Evolutionary conservation across 768 basidiomycete species (phyloP), one percentile per base, ranked within the genome.

Genomic region (Rubroboletus satanas): DNA sequence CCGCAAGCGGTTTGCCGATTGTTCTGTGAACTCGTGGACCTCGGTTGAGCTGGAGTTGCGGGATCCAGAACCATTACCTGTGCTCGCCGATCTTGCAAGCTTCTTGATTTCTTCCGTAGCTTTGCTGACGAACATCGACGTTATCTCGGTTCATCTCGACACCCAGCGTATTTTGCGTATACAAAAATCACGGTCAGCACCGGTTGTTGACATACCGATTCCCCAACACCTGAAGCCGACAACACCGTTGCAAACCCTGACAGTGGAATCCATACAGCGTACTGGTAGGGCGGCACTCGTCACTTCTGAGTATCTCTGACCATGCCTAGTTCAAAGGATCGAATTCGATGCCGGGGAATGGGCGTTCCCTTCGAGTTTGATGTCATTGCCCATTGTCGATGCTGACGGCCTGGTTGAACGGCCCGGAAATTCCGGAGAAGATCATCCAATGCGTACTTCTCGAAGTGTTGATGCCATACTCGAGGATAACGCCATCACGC

Each of bases 81-180:
- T 29, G 11, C 42, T 60, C 15, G 11, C n/a, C 5, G 45, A 61
- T 48, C 57, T 55, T 17, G 17, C 58, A 14, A 60, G 35, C n/a
- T 59, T 60, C 38, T 28, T 59, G 9, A 29, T 59, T 18, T 59
- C 58, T 32, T 59, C 58, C 5, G 14, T 59, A 9, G 37, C 57
- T 14, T 43, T 59, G 7, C 38, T 59, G 23, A 7, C 33, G 12
- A 49, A 46, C 44, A 46, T 59, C 18, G 4, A n/a, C 10, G 42
- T 38, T 5, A 38, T 54, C 33, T 54, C 43, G 8, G 10, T 59
- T 33, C 14, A 59, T 38, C 46, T 59, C 10, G 45, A 59, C 1
- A 2, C 1, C 12, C 9, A n/a, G 1, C 41, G 39, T 9, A 35
- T 59, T 29, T 11, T 59, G 35, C 39, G 3, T 9, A 23, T 60